Percentiles rank a stretch among this genome's conserved stretches.
These are phyloP conservation scores for Rosa rugosa DNA, from an alignment of 306 rosid genomes.

Conservation along the genomic window DNA sequence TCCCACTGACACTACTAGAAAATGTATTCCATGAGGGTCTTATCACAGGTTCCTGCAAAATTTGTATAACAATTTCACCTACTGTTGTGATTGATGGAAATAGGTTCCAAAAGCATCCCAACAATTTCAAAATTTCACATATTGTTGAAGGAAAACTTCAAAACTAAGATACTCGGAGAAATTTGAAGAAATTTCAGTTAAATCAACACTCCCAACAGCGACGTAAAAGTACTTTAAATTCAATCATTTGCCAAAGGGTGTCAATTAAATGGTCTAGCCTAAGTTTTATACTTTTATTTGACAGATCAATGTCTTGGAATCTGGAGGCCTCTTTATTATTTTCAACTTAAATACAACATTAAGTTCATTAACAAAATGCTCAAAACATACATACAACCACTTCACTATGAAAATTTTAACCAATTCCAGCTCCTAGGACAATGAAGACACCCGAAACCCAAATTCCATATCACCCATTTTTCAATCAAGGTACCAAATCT, in stretches of 20 bases:
- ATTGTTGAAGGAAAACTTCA: background rate
- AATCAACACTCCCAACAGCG: background rate
- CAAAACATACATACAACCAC: background rate
- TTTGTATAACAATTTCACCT: background rate
- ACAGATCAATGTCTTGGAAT: background rate
- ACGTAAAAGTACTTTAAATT: background rate
- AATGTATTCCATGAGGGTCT: conserved; percentile 89
- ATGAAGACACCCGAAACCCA: background rate
- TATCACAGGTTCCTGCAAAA: conserved; percentile 84
- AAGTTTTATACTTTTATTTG: background rate
- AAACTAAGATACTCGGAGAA: background rate
- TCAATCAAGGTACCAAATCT: background rate
- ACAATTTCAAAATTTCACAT: background rate
- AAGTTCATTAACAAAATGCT: background rate
- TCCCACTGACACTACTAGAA: conserved; percentile 88
- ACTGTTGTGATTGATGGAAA: background rate
- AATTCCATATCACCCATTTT: background rate
- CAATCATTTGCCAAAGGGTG: background rate
- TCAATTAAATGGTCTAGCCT: background rate
- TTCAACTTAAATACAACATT: background rate
- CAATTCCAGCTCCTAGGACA: background rate
- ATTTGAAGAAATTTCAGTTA: background rate
- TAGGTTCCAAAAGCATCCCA: background rate
- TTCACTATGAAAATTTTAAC: background rate
- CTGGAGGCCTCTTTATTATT: background rate